Conservation (phyloP, 495 filamentous ascomycete genomes). For the Durotheca rogersii region DNA sequence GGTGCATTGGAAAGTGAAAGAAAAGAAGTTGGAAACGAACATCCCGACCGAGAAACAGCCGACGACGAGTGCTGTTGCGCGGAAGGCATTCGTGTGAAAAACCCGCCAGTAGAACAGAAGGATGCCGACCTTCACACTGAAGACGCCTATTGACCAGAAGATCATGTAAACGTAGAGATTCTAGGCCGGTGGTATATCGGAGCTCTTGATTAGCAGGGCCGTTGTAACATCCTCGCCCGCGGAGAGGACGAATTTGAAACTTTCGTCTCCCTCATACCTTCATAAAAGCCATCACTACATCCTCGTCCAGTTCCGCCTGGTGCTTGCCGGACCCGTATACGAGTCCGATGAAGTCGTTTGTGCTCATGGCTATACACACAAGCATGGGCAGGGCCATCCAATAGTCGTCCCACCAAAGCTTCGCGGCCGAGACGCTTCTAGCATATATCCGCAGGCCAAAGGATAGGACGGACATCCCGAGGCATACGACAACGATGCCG, state of each 20-base stretch:
- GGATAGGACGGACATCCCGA: slow-evolving; percentile 20
- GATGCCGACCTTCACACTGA: slow-evolving; percentile 41
- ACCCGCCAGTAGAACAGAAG: slow-evolving; percentile 49
- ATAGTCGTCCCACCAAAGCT: slow-evolving; percentile 48
- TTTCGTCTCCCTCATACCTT: slow-evolving; percentile 21
- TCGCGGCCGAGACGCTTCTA: slow-evolving; percentile 22
- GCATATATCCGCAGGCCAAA: slow-evolving; percentile 28
- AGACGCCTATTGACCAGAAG: slow-evolving; percentile 40
- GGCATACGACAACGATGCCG: slow-evolving; percentile 27
- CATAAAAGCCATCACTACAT: slow-evolving; percentile 27
- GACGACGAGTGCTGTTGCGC: slow-evolving; percentile 41
- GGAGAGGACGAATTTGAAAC: slow-evolving; percentile 9
- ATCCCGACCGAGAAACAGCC: slow-evolving; percentile 43
- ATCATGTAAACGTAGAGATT: slow-evolving; percentile 46
- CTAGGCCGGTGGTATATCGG: no score
- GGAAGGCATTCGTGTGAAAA: slow-evolving; percentile 42
- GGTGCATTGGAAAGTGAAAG: slow-evolving; percentile 48
- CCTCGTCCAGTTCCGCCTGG: slow-evolving; percentile 19
- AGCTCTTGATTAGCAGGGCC: no score
- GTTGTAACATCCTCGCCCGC: no score
- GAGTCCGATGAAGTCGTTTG: slow-evolving; percentile 24
- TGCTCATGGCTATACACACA: slow-evolving; percentile 27
- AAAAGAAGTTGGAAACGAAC: slow-evolving; percentile 44
- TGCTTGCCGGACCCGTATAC: slow-evolving; percentile 21
- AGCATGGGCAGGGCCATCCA: slow-evolving; percentile 44